These are phyloP conservation scores for Coleophoma cylindrospora DNA, from an alignment of 2,329 filamentous ascomycete species.

Conservation along the genomic window DNA sequence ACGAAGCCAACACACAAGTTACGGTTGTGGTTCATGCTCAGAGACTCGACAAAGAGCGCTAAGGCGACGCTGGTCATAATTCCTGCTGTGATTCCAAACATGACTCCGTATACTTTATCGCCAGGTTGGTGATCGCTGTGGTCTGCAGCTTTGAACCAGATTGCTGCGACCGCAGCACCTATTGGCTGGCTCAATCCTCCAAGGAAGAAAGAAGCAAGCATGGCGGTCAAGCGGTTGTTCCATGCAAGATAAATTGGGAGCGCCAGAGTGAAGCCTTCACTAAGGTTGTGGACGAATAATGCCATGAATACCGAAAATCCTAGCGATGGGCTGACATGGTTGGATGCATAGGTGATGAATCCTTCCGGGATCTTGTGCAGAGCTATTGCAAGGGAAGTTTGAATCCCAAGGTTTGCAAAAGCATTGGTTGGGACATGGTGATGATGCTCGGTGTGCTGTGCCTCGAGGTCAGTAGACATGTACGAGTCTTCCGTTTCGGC, in stretches of 20 bases:
- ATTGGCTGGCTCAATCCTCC: constrained; percentile 85
- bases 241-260: constrained; percentile 90
- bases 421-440: constrained; percentile 94
- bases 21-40: constrained; percentile 76
- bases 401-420: constrained; percentile 90
- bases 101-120: constrained; percentile 63
- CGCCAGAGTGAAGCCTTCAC: constrained; percentile 92
- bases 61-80: constrained; percentile 95
- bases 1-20: constrained; percentile 75
- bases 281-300: constrained; percentile 96
- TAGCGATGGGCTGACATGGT: constrained; percentile 85
- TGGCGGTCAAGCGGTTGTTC: constrained; percentile 72
- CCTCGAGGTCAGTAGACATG: constrained; percentile 10
- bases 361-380: constrained; percentile 91
- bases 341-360: constrained; percentile 91
- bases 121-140: constrained; percentile 43
- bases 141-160: constrained; percentile 76
- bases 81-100: constrained; percentile 86
- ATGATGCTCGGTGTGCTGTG: constrained; percentile 63
- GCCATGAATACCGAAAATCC: constrained; percentile 93
- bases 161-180: constrained; percentile 75
- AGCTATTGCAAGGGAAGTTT: constrained; percentile 91
- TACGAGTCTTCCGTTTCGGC: constrained; percentile 14
- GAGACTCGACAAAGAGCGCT: constrained; percentile 80
- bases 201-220: constrained; percentile 76